Evolutionary conservation across 345 rosid species (phyloP).

Genomic region (Sisymbrium irio): DNA sequence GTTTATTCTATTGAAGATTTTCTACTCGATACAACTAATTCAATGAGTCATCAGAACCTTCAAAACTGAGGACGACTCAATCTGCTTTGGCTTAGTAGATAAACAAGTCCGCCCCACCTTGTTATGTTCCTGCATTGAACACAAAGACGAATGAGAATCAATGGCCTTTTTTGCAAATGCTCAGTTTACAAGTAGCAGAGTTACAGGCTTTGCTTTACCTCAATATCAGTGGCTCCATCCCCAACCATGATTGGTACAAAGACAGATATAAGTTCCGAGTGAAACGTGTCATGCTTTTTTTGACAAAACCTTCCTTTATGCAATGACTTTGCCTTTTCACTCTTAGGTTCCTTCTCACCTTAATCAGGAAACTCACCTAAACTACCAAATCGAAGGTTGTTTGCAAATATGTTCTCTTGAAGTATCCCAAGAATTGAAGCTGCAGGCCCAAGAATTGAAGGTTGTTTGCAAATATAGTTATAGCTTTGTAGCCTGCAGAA

Average conservation of each 20-base stretch:
- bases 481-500: too few species aligned
- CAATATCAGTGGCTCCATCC: conserved; percentile 86
- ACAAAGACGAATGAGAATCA: not conserved
- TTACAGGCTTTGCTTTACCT: conserved; percentile 39
- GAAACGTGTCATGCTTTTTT: not conserved
- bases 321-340: conserved; percentile 75
- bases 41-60: not conserved
- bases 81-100: conserved; percentile 66
- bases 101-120: conserved; percentile 71
- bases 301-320: conserved; percentile 54
- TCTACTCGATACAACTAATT: not conserved
- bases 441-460: too few species aligned
- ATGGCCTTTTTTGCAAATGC: not conserved
- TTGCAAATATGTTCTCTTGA: conserved; percentile 67
- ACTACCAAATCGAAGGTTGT: conserved; percentile 57
- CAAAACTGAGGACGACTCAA: too few species aligned
- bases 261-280: not conserved
- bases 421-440: conserved; percentile 58
- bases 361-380: conserved; percentile 69
- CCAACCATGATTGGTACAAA: conserved; percentile 60
- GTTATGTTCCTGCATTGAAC: conserved; percentile 49
- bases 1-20: not conserved
- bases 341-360: conserved; percentile 73
- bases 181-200: not conserved
- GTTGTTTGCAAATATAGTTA: too few species aligned